Percentiles rank a stretch among this genome's conserved stretches.
Evolutionary conservation across 2,329 filamentous ascomycete species (phyloP).

Genomic region (Ceratocystiopsis brevicomis): DNA sequence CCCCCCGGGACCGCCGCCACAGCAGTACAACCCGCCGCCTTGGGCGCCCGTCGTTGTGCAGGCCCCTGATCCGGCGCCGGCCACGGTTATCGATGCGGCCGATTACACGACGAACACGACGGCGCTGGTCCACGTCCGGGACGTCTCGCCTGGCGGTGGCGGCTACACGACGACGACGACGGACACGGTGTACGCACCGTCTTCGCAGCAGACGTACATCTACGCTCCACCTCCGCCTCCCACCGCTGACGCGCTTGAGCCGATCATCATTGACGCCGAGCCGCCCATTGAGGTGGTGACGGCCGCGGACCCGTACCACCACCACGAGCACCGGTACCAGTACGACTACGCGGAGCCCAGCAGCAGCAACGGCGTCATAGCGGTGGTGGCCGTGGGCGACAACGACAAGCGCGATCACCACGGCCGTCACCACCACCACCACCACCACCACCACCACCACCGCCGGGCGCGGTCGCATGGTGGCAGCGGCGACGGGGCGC

Average conservation of each 20-base stretch:
- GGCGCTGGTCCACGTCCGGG: constrained; percentile 20
- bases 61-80: not conserved
- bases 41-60: not conserved
- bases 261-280: constrained; percentile 23
- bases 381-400: constrained; percentile 17
- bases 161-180: constrained; percentile 13
- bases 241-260: not conserved
- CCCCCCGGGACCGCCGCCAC: constrained; percentile 3
- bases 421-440: constrained; percentile 9
- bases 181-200: constrained; percentile 10
- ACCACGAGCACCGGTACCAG: too few species aligned
- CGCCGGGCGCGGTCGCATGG: constrained; percentile 14
- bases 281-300: constrained; percentile 16
- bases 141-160: constrained; percentile 25
- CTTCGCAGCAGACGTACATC: constrained; percentile 9
- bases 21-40: constrained; percentile 10
- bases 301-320: constrained; percentile 8
- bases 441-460: constrained; percentile 11
- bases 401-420: constrained; percentile 6
- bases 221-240: too few species aligned
- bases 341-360: too few species aligned
- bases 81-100: not conserved
- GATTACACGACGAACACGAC: constrained; percentile 20
- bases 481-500: constrained; percentile 45
- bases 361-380: constrained; percentile 20